Evolutionary conservation across 805 yeast species (phyloP).

Genomic region (Kazachstania taianensis): DNA sequence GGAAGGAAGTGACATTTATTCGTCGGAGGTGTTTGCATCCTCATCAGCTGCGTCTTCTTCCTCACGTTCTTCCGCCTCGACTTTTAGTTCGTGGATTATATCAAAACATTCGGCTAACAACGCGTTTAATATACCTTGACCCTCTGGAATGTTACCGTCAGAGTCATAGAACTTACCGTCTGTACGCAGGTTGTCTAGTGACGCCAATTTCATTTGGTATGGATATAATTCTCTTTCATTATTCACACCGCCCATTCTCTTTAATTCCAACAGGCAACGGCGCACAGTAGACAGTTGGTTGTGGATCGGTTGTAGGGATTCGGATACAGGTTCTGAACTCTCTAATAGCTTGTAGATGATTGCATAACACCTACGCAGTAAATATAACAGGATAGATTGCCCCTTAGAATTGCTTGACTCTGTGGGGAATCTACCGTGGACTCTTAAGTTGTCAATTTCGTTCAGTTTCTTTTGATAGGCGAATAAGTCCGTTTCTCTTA

Average conservation of each 20-base stretch:
- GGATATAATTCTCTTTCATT: constrained; percentile 88
- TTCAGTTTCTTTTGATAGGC: constrained; percentile 66
- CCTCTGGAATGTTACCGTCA: constrained; percentile 88
- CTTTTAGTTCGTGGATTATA: constrained; percentile 79
- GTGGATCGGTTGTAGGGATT: constrained; percentile 85
- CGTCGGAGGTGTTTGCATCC: constrained; percentile 11
- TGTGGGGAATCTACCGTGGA: constrained; percentile 46
- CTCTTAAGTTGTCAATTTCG: constrained; percentile 62
- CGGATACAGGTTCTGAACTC: constrained; percentile 91
- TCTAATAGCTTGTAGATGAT: constrained; percentile 81
- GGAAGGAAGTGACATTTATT: no score
- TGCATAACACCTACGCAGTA: constrained; percentile 85
- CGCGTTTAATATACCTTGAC: constrained; percentile 92
- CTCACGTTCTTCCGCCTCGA: constrained; percentile 65
- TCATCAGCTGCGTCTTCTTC: constrained; percentile 18
- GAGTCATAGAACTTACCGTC: constrained; percentile 86
- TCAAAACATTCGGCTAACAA: constrained; percentile 90
- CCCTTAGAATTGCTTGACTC: constrained; percentile 36
- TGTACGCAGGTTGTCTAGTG: constrained; percentile 71
- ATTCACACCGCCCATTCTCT: constrained; percentile 85
- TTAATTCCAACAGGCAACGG: constrained; percentile 79
- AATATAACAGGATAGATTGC: constrained; percentile 55
- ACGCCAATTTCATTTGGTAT: constrained; percentile 86
- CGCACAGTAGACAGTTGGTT: constrained; percentile 89
- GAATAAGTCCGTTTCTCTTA: constrained; percentile 90